Base-by-base conservation (phyloP, 2,329 filamentous ascomycete genomes). In the Xylariaceae sp. region DNA sequence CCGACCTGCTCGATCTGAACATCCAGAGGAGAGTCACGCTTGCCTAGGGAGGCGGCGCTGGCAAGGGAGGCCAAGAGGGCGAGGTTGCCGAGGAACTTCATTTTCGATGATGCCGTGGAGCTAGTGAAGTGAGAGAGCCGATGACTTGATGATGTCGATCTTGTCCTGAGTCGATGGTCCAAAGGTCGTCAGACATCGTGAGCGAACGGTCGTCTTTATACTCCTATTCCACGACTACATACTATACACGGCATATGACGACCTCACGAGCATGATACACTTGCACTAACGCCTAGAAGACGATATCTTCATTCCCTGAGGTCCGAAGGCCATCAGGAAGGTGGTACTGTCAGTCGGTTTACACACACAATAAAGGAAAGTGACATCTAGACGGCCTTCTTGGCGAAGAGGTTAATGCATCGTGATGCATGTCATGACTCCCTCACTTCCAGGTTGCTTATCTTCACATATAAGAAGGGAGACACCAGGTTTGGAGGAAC, bases 1-100 rank as follows among this genome's bases (percentile, higher is more conserved):
- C 77, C 78, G 18, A 76, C 69, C 65, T 77, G 73, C 69, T 79
- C 72, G 58, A 82, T 75, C 67, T 77, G 72, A 61, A 80, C 76
- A 17, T 77, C 72, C 53, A 80, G 70, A 56, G 77, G 74, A 52
- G 74, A 67, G 67, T 74, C 67, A 66, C 77, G 68, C 73, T 76
- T 73, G 66, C 62, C 62, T 51, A 74, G 60, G 42, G 74, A 72
- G 45, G 71, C 68, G 60, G 74, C 74, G 55, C 70, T 71, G 51
- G 71, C 74, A 59, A 74, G 53, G 53, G 74, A 68, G 60, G 71
- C 73, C 58, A 77, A 61, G 50, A 73, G 68, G 48, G 72, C 66
- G 61, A 76, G 53, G 60, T 70, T 66, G 45, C 69, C 53, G 64
- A 76, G 62, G 67, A 75, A 72, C 72, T 76, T 77, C 76, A 77